phyloP scores from a whole-genome alignment of 208 protist genomes.

The Trypanosoma caninum region DNA sequence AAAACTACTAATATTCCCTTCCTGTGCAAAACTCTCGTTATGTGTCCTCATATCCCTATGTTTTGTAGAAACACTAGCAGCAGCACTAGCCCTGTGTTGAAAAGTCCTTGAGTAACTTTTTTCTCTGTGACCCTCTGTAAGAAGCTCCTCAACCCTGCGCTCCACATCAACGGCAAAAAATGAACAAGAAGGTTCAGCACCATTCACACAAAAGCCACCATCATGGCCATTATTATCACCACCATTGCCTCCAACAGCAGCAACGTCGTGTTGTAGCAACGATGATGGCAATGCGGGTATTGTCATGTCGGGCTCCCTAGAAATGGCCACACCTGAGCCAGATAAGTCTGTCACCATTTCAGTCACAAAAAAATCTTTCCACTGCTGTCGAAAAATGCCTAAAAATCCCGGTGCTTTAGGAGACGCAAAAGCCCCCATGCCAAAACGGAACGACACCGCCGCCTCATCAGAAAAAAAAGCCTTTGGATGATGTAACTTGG shows the following conservation, averaged over 20 bases:
- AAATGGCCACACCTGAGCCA: slow-evolving; percentile 27
- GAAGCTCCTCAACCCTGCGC: slow-evolving; percentile 9
- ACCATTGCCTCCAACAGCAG: neutral
- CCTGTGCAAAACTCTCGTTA: neutral
- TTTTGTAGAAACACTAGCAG: neutral
- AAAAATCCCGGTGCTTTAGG: slow-evolving; percentile 36
- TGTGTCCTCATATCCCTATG: too few relatives aligned
- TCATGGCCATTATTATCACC: neutral
- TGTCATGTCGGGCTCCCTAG: slow-evolving; percentile 35
- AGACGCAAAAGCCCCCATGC: slow-evolving; percentile 64
- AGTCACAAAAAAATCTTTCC: slow-evolving; percentile 56
- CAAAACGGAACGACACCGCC: slow-evolving; percentile 57
- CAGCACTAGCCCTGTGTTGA: neutral
- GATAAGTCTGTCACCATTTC: slow-evolving; percentile 30
- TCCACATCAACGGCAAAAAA: slow-evolving; percentile 69
- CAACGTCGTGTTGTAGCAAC: slow-evolving; percentile 3
- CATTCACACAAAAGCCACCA: neutral
- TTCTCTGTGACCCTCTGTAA: slow-evolving; percentile 9
- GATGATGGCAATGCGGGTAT: slow-evolving; percentile 47
- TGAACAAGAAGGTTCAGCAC: slow-evolving; percentile 19
- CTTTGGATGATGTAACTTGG: slow-evolving; percentile 31
- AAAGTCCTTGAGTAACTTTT: neutral
- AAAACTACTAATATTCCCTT: neutral
- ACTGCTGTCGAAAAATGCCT: slow-evolving; percentile 65
- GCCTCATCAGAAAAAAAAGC: slow-evolving; percentile 50